These are phyloP conservation scores for Neurospora sp. DNA, from an alignment of 495 filamentous ascomycete species.

Conservation along the genomic window DNA sequence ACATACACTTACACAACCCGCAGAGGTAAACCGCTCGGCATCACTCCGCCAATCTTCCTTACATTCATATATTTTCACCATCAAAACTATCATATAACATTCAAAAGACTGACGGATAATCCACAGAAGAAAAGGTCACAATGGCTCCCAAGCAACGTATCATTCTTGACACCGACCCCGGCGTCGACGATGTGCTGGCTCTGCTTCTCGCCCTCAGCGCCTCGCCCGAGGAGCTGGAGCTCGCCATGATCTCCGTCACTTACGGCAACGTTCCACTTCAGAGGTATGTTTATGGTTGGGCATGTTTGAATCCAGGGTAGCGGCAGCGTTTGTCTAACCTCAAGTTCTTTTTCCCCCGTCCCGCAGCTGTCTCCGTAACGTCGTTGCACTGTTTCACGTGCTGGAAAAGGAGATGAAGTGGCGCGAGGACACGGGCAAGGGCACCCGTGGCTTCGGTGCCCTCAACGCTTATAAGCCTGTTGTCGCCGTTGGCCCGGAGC, in stretches of 20 bases:
- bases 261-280: slow-evolving; percentile 87
- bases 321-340: slow-evolving; percentile 5
- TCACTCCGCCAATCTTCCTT: neutral
- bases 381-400: slow-evolving; percentile 83
- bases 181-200: slow-evolving; percentile 86
- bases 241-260: slow-evolving; percentile 80
- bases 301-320: slow-evolving; percentile 15
- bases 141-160: slow-evolving; percentile 60
- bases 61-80: neutral
- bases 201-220: slow-evolving; percentile 73
- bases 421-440: slow-evolving; percentile 53
- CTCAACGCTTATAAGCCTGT: slow-evolving; percentile 63
- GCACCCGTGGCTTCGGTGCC: slow-evolving; percentile 53
- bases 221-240: slow-evolving; percentile 73
- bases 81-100: neutral
- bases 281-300: slow-evolving; percentile 30
- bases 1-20: neutral
- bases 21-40: neutral
- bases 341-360: neutral
- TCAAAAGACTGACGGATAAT: neutral
- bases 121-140: neutral
- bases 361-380: slow-evolving; percentile 73
- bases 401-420: slow-evolving; percentile 83
- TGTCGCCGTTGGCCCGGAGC: slow-evolving; percentile 75
- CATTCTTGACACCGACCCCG: slow-evolving; percentile 93